phyloP scores from a whole-genome alignment of 2,329 filamentous ascomycete species.

The Neospermospora avenae region DNA sequence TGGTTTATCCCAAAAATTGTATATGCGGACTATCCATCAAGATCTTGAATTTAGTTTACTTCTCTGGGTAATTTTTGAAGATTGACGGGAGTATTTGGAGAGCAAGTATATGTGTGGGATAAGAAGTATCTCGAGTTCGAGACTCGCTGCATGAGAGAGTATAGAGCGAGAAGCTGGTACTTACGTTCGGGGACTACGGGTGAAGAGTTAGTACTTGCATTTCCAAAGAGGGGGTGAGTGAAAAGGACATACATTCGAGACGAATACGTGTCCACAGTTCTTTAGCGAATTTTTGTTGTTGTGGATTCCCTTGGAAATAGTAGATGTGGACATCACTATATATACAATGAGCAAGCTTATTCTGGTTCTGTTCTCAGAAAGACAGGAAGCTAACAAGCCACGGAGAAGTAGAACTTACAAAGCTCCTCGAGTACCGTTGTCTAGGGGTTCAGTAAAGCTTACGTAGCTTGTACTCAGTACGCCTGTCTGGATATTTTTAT shows the following conservation, averaged over 20 bases:
- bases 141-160: too few relatives aligned
- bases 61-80: too few relatives aligned
- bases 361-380: too few relatives aligned
- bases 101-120: too few relatives aligned
- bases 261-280: slow-evolving; percentile 76
- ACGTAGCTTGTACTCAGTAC: slow-evolving; percentile 66
- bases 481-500: slow-evolving; percentile 61
- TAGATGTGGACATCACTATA: slow-evolving; percentile 79
- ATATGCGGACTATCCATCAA: too few relatives aligned
- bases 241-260: slow-evolving; percentile 62
- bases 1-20: slow-evolving; percentile 71
- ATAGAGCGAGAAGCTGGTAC: too few relatives aligned
- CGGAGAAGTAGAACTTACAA: slow-evolving; percentile 52
- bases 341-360: background rate
- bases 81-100: too few relatives aligned
- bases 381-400: background rate
- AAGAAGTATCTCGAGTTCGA: too few relatives aligned
- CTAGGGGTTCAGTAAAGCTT: slow-evolving; percentile 64
- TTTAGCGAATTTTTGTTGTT: slow-evolving; percentile 63
- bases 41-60: too few relatives aligned
- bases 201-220: background rate
- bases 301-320: slow-evolving; percentile 62
- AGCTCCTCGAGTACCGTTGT: slow-evolving; percentile 63
- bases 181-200: slow-evolving; percentile 71
- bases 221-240: slow-evolving; percentile 1